phyloP scores from a whole-genome alignment of 345 rosid genomes.

The Sonneratia caseolaris region DNA sequence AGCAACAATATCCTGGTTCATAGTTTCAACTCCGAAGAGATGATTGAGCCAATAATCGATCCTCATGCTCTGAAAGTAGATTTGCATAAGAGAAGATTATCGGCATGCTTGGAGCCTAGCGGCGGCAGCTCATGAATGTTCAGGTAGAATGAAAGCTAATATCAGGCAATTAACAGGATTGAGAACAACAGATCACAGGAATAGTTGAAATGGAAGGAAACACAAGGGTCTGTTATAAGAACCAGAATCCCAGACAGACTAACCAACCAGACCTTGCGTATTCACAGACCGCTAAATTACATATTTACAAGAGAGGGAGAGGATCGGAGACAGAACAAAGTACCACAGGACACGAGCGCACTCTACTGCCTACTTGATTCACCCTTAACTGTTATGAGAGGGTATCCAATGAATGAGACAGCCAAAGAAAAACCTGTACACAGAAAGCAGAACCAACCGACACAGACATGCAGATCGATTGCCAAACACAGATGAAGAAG shows the following conservation, averaged over 20 bases:
- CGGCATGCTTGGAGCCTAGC: too few relatives aligned
- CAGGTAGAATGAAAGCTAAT: neutral
- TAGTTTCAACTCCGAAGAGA: too few relatives aligned
- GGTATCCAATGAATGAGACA: conserved; percentile 1
- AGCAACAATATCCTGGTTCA: too few relatives aligned
- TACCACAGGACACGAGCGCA: neutral
- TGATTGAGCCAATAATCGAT: too few relatives aligned
- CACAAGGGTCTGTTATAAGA: neutral
- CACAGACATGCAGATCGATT: neutral
- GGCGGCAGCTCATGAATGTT: neutral
- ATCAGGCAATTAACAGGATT: neutral
- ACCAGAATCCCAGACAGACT: neutral
- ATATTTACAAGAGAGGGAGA: neutral
- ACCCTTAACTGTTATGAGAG: neutral
- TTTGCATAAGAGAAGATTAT: too few relatives aligned
- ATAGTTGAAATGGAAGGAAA: neutral
- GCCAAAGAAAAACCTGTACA: neutral
- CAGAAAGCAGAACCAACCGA: neutral
- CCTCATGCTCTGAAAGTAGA: too few relatives aligned
- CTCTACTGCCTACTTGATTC: neutral
- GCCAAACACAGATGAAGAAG: neutral
- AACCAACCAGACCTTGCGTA: neutral
- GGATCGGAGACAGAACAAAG: neutral
- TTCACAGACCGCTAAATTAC: neutral
- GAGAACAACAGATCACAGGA: neutral